These are phyloP conservation scores for Fusarium chuoi DNA, from an alignment of 2,329 filamentous ascomycete genomes.

Conservation along the genomic window DNA sequence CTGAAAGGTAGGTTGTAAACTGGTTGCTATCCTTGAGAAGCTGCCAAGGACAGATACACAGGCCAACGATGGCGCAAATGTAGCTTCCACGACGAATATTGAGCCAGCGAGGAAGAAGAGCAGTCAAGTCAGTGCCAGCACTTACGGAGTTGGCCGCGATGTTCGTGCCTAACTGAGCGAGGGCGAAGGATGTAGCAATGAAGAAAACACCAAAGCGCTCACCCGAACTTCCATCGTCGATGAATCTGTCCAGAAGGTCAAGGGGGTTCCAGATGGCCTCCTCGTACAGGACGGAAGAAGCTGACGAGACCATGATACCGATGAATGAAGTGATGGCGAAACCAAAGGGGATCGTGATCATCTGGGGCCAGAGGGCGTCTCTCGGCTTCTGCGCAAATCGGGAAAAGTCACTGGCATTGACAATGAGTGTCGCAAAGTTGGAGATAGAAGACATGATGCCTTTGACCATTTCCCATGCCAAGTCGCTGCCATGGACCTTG, in stretches of 20 bases:
- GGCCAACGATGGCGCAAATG: slow-evolving; percentile 80
- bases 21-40: slow-evolving; percentile 79
- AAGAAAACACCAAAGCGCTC: slow-evolving; percentile 82
- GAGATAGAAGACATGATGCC: slow-evolving; percentile 90
- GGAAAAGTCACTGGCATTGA: slow-evolving; percentile 85
- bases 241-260: slow-evolving; percentile 71
- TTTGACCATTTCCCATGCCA: slow-evolving; percentile 85
- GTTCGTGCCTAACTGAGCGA: slow-evolving; percentile 87
- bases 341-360: slow-evolving; percentile 76
- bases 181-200: slow-evolving; percentile 75
- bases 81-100: slow-evolving; percentile 90
- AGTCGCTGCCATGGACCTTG: slow-evolving; percentile 69
- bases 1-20: slow-evolving; percentile 91
- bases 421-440: slow-evolving; percentile 89
- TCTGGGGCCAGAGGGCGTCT: slow-evolving; percentile 83
- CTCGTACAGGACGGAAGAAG: slow-evolving; percentile 73
- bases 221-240: slow-evolving; percentile 73
- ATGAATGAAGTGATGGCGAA: slow-evolving; percentile 87
- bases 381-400: slow-evolving; percentile 82
- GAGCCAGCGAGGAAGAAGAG: slow-evolving; percentile 80
- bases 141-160: slow-evolving; percentile 93
- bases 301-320: slow-evolving; percentile 80
- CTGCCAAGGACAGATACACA: slow-evolving; percentile 89
- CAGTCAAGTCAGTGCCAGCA: slow-evolving; percentile 86
- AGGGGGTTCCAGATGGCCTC: slow-evolving; percentile 80